Base-by-base conservation (phyloP, 2,329 filamentous ascomycete species). In the Penicillium occitanis region DNA sequence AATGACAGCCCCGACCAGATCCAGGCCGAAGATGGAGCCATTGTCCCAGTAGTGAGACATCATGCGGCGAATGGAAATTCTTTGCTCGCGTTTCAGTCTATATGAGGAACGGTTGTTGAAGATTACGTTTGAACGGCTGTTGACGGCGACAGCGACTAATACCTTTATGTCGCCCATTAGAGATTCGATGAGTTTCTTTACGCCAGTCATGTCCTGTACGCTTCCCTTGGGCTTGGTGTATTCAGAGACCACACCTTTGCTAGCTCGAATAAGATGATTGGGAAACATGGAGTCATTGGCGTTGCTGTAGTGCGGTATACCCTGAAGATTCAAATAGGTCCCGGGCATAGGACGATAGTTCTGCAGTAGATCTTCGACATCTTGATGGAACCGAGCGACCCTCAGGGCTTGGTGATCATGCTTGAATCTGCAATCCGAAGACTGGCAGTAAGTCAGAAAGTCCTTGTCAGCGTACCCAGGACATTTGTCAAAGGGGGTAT, bases 291-390 rank as follows among this genome's bases (percentile, higher is more conserved):
- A 22, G 42, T 22, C 14, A 10, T 35, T 22, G 42, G 14, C 10
- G 6, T 28, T 25, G 0, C 2, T 42, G 40, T n/a, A 33, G 17
- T 37, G 35, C 25, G 87, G 85, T 17, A 79, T 75, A 0, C 90
- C 90, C 1, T 77, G 74, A 0, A 83, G 73, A 8, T 86, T 80
- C 7, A 92, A 80, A 4, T 92, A 74, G 0, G 90, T 92, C 1
- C 91, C 90, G 0, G 89, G 87, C 81, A 93, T 86, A 0, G 90
- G 87, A 1, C 78, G 73, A 14, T 80, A 70, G 3, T 81, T 70
- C 2, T 75, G 67, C 3, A 86, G 70, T 0, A 91, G 79, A 0
- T 72, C 71, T 28, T 81, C 73, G 5, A 85, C 75, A 70, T 93
- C 89, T 14, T 74, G 76, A 58, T 81, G 78, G 70, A 92, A 91